Base-by-base conservation (phyloP, 495 filamentous ascomycete genomes). In the Penicillium dipodomyicola region DNA sequence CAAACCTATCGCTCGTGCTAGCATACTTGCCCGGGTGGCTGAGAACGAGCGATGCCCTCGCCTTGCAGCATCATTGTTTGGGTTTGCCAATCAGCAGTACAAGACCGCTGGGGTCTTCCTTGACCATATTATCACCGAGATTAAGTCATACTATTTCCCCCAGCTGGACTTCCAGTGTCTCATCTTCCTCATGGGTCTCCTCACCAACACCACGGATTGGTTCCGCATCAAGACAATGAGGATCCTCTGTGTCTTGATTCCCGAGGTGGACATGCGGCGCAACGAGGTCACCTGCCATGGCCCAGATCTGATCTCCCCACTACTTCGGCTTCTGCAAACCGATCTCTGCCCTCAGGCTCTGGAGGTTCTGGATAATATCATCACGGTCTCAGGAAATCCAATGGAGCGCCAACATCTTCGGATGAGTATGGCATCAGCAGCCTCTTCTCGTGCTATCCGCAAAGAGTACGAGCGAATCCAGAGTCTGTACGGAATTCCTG, bases 391-490 rank as follows among this genome's bases (percentile, higher is more conserved):
- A 0, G 90, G 90, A 0, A 96, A 92, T 19, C 86, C 92, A 2
- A 90, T 96, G 84, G 93, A 96, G 72, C 87, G 87, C 56, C 90
- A 96, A 62, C 91, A 97, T 62, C 76, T 99, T 42, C 84, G 94
- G 22, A 99, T 97, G 94, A 96, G 91, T 72, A 96, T 97, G 88
- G 90, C 89, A 7, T 78, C 75, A 8, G 81, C 86, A 37, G 84
- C 84, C 22, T 88, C 88, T 19, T 92, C 91, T 1, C 87, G 89
- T 59, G 86, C 87, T 0, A 86, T 92, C 46, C 85, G 89, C 40
- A 97, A 97, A 65, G 91, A 96, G 68, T 97, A 96, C 65, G 94
- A 96, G 63, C 87, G 88, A 30, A 95, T 91, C 5, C 87, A 96
- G 65, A 96, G 91, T 66, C 76, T 99, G 20, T 99, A 97, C 67